These are phyloP conservation scores for Trichoderma hamatum DNA, from an alignment of 2,329 filamentous ascomycete species.

Conservation along the genomic window DNA sequence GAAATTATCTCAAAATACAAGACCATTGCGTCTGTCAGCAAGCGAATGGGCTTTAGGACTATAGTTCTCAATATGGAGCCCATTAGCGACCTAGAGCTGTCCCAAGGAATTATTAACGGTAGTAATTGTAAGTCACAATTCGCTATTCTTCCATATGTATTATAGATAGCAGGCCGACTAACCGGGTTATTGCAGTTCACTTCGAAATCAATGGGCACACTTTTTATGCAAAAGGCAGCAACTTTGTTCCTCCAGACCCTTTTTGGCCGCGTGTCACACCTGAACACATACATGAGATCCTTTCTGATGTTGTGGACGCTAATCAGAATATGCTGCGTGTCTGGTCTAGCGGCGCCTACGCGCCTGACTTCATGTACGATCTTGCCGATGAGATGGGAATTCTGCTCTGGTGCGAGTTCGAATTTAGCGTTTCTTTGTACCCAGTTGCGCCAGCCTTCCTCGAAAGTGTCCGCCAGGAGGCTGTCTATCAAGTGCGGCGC, in stretches of 20 bases:
- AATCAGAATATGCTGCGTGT: slow-evolving; percentile 16
- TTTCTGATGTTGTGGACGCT: slow-evolving; percentile 8
- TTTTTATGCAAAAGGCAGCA: slow-evolving; percentile 15
- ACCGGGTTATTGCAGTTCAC: slow-evolving; percentile 6
- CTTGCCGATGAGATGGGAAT: slow-evolving; percentile 12
- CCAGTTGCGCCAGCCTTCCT: slow-evolving; percentile 1
- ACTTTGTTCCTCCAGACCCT: slow-evolving; percentile 8
- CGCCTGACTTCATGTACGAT: slow-evolving; percentile 16
- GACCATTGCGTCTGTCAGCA: not conserved
- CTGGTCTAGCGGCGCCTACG: slow-evolving; percentile 12
- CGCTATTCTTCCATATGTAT: not conserved
- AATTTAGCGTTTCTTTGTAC: slow-evolving; percentile 11
- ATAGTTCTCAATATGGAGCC: slow-evolving; percentile 17
- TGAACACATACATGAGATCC: slow-evolving; percentile 10
- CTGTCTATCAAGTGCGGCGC: slow-evolving; percentile 11
- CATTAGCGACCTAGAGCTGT: slow-evolving; percentile 1
- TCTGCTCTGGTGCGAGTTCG: slow-evolving; percentile 13
- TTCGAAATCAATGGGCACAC: slow-evolving; percentile 13
- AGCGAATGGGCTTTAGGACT: slow-evolving; percentile 10
- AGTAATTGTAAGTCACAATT: not conserved
- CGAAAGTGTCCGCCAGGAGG: slow-evolving; percentile 15
- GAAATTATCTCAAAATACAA: not conserved
- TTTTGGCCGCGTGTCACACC: slow-evolving; percentile 11
- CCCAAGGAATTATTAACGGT: slow-evolving; percentile 6
- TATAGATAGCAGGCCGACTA: not conserved